Percentiles rank a stretch among this genome's conserved stretches.
phyloP scores from a whole-genome alignment of 2,329 filamentous ascomycete species.

The Xylariaceae sp. region DNA sequence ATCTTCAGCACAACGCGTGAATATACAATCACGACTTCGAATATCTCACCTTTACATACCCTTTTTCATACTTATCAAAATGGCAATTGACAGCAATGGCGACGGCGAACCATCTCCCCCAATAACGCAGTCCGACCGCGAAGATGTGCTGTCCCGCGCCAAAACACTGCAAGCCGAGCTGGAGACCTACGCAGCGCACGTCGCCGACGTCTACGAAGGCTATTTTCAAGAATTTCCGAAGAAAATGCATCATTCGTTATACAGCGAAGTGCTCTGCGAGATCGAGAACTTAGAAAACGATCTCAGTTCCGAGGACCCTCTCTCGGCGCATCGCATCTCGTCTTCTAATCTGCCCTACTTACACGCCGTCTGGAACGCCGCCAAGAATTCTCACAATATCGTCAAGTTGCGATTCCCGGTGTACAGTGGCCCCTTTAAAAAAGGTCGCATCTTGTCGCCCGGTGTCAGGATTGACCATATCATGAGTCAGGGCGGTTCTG shows the following conservation, averaged over 20 bases:
- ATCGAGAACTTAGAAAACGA: slow-evolving; percentile 21
- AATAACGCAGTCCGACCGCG: neutral
- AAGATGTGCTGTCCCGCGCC: slow-evolving; percentile 8
- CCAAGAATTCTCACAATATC: slow-evolving; percentile 29
- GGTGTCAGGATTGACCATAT: slow-evolving; percentile 27
- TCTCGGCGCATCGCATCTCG: slow-evolving; percentile 22
- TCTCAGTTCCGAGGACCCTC: slow-evolving; percentile 18
- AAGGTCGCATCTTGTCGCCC: slow-evolving; percentile 27
- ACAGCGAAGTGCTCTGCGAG: slow-evolving; percentile 23
- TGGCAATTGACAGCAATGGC: neutral
- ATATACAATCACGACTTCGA: too few species aligned
- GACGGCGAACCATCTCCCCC: neutral
- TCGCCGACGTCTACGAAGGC: slow-evolving; percentile 23
- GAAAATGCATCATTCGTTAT: slow-evolving; percentile 24
- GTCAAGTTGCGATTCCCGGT: slow-evolving; percentile 29
- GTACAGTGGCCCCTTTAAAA: slow-evolving; percentile 22
- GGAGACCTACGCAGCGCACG: slow-evolving; percentile 24
- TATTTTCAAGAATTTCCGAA: slow-evolving; percentile 29
- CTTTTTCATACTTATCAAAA: too few species aligned
- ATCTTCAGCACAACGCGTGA: neutral
- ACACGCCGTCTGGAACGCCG: slow-evolving; percentile 30
- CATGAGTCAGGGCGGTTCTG: slow-evolving; percentile 25
- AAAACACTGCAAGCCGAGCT: slow-evolving; percentile 25
- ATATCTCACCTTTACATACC: too few species aligned
- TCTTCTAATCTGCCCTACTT: slow-evolving; percentile 30